Percentiles rank a stretch among this genome's conserved stretches.
These are phyloP conservation scores for Candida ovalis DNA, from an alignment of 805 yeast genomes.

Conservation along the genomic window DNA sequence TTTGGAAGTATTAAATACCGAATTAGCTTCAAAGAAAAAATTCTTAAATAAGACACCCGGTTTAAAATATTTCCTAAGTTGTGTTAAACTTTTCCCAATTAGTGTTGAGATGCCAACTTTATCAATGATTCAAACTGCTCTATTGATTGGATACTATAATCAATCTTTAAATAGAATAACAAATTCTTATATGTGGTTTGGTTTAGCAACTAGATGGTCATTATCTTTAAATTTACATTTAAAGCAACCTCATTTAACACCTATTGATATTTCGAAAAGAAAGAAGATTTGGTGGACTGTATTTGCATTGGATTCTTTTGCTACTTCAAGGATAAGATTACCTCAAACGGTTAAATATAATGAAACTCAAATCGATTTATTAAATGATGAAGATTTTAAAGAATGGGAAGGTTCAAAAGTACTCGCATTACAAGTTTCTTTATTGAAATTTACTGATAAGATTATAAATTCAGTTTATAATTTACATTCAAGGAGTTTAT, in stretches of 20 bases:
- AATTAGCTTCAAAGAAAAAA: slow-evolving; percentile 14
- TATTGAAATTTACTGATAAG: slow-evolving; percentile 27
- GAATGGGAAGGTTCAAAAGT: slow-evolving; percentile 31
- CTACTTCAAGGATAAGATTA: slow-evolving; percentile 35
- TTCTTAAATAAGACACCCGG: slow-evolving; percentile 27
- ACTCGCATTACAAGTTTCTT: slow-evolving; percentile 25
- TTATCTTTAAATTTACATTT: slow-evolving; percentile 32
- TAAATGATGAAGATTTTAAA: slow-evolving; percentile 20
- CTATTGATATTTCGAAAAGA: slow-evolving; percentile 27
- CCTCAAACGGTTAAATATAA: slow-evolving; percentile 33
- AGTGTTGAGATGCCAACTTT: slow-evolving; percentile 31
- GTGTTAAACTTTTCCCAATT: slow-evolving; percentile 23
- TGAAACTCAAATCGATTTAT: slow-evolving; percentile 31
- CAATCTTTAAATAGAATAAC: slow-evolving; percentile 36
- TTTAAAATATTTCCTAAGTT: slow-evolving; percentile 26
- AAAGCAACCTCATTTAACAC: slow-evolving; percentile 16
- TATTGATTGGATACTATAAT: slow-evolving; percentile 32
- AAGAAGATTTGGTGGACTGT: slow-evolving; percentile 40
- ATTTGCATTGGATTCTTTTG: slow-evolving; percentile 33
- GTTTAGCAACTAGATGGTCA: slow-evolving; percentile 32
- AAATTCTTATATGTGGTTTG: slow-evolving; percentile 32
- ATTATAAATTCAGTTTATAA: slow-evolving; percentile 33
- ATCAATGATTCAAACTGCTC: slow-evolving; percentile 31
- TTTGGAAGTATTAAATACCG: slow-evolving; percentile 11
- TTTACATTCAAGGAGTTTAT: slow-evolving; percentile 24